Evolutionary conservation across 2,329 filamentous ascomycete species (phyloP), one percentile per base, ranked within the genome.

Genomic region (Dactylella cylindrospora): DNA sequence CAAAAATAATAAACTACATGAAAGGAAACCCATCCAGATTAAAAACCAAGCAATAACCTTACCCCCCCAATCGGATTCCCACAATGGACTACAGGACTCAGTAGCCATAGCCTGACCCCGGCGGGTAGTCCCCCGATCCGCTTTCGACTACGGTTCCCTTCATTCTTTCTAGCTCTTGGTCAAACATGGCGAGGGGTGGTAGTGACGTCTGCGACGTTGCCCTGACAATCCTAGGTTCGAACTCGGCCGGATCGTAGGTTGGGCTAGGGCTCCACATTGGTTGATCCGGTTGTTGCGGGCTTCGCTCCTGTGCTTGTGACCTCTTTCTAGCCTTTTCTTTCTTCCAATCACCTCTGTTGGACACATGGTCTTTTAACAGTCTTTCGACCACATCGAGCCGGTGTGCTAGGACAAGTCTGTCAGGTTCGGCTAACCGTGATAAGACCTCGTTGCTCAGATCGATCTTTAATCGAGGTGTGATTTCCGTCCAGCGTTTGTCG

Each of bases 401-500:
- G 28, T 29, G 41, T 26, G 52, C 55, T 13, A 61, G 43, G 19
- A 61, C 55, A 15, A 40, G 40, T 47, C 55, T 47, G n/a, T 61
- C 55, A 52, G 46, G 47, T 3, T 61, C 55, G 13, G 55, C 55
- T 6, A 61, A 49, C 13, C 55, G 39, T 6, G 40, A 47, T 20
- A 61, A 28, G 13, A 61, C 55, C 28, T 61, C 55, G 29, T 52
- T 53, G 55, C 55, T 53, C 13, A 61, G 39, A 32, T 61, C 55
- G 29, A 61, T 61, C 33, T 61, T 61, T 49, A 47, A 61, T 33
- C 55, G 55, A 25, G 55, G 55, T 40, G 55, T 61, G 22, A 61
- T 61, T 49, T 61, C 55, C 10, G 55, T 61, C 55, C 55, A 61
- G 40, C 55, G 55, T 49, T 61, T 61, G 39, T 61, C 55, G 47